Evolutionary conservation across 345 rosid genomes (phyloP), one percentile per base, ranked within the genome.

Genomic region (Hibiscus trionum): DNA sequence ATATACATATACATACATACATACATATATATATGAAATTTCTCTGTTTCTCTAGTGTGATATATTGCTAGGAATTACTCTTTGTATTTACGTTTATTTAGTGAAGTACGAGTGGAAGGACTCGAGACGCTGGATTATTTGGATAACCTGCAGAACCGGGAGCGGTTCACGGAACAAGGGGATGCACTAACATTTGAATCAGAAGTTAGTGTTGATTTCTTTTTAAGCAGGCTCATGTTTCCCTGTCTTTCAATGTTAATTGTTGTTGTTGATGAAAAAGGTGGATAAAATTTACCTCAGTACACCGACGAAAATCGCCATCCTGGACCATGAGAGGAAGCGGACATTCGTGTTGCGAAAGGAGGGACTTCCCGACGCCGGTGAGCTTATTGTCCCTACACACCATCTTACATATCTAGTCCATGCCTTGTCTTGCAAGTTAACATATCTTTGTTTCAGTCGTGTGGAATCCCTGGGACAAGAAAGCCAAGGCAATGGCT

Each of bases 31-130:
- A 21, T 21, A 21, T 21, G 24, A 0, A 21, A 0, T 21, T 21
- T 21, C 24, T 21, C 24, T 21, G 24, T 4, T 49, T 9, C 24
- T 53, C 14, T 53, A 16, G 12, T n/a, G 11, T 69, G 8, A 42
- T 39, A 58, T 16, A 12, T 49, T 67, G 26, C 42, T 49, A 8
- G 58, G 44, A 17, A 12, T 3, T 60, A 27, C 73, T 59, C 78
- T 72, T 47, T 72, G 9, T 12, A 4, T 31, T 49, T 71, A 39
- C 39, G 66, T 69, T 79, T 49, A 49, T 77, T 69, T 21, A 94
- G 97, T 83, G 98, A 94, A 88, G 98, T 94, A 77, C 83, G 98
- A 46, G 84, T 94, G 24, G 97, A 94, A 79, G 96, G 98, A 61
- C 72, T 94, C 75, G 98, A 94, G 85, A 94, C 98, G 66, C 88